Evolutionary conservation across 768 basidiomycete species (phyloP), one percentile per base, ranked within the genome.

Genomic region (Psilocybe sp.): DNA sequence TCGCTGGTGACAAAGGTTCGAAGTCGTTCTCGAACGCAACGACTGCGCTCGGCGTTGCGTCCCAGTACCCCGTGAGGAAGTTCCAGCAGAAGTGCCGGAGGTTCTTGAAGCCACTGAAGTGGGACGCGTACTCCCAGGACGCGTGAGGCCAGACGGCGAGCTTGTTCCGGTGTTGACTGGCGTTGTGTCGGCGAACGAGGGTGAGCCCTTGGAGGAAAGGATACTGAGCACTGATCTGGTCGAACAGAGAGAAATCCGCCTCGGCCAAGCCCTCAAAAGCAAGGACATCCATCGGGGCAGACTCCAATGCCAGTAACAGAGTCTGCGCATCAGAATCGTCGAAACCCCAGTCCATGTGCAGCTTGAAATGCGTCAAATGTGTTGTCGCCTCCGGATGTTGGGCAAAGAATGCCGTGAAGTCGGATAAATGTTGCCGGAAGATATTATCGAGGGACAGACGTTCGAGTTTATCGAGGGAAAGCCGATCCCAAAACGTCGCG

Each of bases 11-110:
- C 15, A 43, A 46, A n/a, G 34, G 16, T 40, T 39, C 28, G 39
- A 60, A 63, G 18, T 53, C 54, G 39, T 31, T 46, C 44, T 63
- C 61, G 44, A 63, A 60, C n/a, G 56, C 54, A 31, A 59, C 40
- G 35, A 63, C 38, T 28, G 52, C 34, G 11, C 43, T 46, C 4
- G 61, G 59, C 33, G 61, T 60, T 13, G 57, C 61, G 41, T 63
- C 61, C 56, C 56, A 59, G 45, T 63, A 59, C 46, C 57, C 57
- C 20, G 56, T 60, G 39, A 44, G 52, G 47, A 60, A 63, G 46
- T 67, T 67, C 64, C 65, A 65, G 42, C 62, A 60, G 41, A 67
- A 67, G 42, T 63, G 56, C 6, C 53, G 39, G 37, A 65, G 51
- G 4, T 41, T 38, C 33, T 46, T 52, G 33, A 62, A 56, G 33